A percentile compares a stretch with the other conserved stretches of the same genome.
These are phyloP conservation scores for Calonectria pseudoreteaudii DNA, from an alignment of 2,329 filamentous ascomycete species.

Conservation along the genomic window DNA sequence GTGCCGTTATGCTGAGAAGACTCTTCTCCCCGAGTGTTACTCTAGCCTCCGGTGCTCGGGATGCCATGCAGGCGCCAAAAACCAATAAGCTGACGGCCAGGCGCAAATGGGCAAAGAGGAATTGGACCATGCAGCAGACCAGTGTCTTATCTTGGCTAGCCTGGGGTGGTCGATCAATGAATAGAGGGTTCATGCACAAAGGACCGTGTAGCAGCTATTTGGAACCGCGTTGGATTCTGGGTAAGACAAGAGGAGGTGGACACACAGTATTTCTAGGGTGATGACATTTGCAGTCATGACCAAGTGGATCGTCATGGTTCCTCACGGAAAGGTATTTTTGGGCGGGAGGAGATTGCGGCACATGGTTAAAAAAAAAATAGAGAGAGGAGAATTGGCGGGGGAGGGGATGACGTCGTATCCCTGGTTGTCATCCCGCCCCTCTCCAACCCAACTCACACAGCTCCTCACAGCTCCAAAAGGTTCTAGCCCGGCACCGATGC, in stretches of 20 bases:
- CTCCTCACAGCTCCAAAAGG: neutral
- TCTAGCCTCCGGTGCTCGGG: neutral
- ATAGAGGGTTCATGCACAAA: constrained; percentile 6
- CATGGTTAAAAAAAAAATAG: neutral
- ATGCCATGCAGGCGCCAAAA: neutral
- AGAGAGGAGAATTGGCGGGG: constrained; percentile 17
- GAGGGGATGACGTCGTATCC: constrained; percentile 24
- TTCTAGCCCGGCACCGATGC: neutral
- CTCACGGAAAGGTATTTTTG: neutral
- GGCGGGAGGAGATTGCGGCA: neutral
- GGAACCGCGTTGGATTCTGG: neutral
- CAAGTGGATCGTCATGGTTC: constrained; percentile 12
- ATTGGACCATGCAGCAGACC: neutral
- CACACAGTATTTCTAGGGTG: neutral
- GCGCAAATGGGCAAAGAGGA: neutral
- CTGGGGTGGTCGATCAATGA: neutral
- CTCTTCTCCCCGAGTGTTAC: neutral
- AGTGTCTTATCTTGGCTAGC: constrained; percentile 5
- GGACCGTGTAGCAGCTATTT: neutral
- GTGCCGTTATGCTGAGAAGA: neutral
- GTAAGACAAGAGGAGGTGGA: neutral
- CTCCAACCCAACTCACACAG: neutral
- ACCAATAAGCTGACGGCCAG: neutral
- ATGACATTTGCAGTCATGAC: neutral
- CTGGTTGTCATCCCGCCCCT: constrained; percentile 10